Base-by-base conservation (phyloP, 371 early-diverging fungal species). In the Dichotomocladium elegans region DNA sequence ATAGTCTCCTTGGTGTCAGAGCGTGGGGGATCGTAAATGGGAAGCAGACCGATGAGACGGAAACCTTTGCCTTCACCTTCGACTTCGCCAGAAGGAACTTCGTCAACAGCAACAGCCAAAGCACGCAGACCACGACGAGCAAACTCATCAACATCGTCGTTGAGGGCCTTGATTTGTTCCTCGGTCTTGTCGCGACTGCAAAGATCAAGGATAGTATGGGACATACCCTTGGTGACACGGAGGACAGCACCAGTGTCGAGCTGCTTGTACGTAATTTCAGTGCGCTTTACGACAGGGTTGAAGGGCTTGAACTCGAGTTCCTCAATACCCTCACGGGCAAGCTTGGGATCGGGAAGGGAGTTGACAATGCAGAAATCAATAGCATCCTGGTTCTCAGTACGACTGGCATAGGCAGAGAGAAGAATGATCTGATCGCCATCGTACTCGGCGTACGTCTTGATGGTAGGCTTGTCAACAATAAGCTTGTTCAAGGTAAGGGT, bases 401-500 rank as follows among this genome's bases (percentile, higher is more conserved):
- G 78, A 50, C 79, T 78, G 50, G 85, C 85, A 47, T 73, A 83
- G 55, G 83, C 82, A 55, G 85, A 79, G 51, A 63, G 67, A 40
- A 71, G 66, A 47, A 85, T 73, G 47, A 85, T 56, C 22, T 81
- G 71, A 22, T 85, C 82, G 42, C 56, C 61, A 44, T 65, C 58
- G 53, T 74, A 60, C 43, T 68, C 68, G 8, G 79, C 70, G 60
- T 82, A 82, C 66, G 68, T 64, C 76, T 77, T 79, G 65, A 82
- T 68, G 60, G 77, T 66, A 51, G 74, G 64, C 50, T 68, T 60
- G 61, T 75, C 76, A 54, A 91, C 85, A 55, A 72, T 80, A 74
- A 93, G 85, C 76, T 90, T 86, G 83, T 92, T 93, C 44, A 90
- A 81, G 48, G 95, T 95, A 57, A 95, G 75, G 41, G 95, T 95